Evolutionary conservation across 768 basidiomycete species (phyloP).

Genomic region (Boletus pseudo-olivaceus): DNA sequence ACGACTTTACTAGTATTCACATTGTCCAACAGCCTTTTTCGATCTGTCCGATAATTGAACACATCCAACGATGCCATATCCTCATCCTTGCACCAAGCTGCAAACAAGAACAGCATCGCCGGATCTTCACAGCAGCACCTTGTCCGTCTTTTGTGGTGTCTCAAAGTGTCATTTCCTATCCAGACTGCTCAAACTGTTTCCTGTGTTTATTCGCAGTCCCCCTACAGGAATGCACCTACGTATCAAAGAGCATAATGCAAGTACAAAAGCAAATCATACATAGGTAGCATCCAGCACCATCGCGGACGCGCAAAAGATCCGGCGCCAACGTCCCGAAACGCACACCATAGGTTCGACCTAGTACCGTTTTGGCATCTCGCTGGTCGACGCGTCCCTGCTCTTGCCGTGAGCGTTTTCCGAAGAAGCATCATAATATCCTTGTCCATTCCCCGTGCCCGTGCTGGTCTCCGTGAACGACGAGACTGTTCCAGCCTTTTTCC

Average conservation of each 20-base stretch:
- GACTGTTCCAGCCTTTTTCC: slow-evolving; percentile 33
- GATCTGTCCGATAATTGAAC: background rate
- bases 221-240: background rate
- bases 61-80: background rate
- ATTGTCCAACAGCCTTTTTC: background rate
- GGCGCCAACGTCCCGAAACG: background rate
- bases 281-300: background rate
- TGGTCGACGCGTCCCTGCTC: slow-evolving; percentile 33
- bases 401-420: slow-evolving; percentile 7
- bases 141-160: background rate
- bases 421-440: slow-evolving; percentile 12
- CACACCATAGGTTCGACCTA: slow-evolving; percentile 5
- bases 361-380: slow-evolving; percentile 35
- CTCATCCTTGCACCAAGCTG: background rate
- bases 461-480: slow-evolving; percentile 1
- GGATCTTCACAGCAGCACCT: background rate
- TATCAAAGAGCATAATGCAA: background rate
- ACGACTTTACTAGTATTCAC: no score
- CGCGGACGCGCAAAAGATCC: background rate
- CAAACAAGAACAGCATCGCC: background rate
- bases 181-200: no score
- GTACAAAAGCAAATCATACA: background rate
- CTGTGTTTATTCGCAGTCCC: background rate
- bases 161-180: no score
- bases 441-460: slow-evolving; percentile 26